Base-by-base conservation (phyloP, 192 early-diverging fungal species). In the Backusella sp. region DNA sequence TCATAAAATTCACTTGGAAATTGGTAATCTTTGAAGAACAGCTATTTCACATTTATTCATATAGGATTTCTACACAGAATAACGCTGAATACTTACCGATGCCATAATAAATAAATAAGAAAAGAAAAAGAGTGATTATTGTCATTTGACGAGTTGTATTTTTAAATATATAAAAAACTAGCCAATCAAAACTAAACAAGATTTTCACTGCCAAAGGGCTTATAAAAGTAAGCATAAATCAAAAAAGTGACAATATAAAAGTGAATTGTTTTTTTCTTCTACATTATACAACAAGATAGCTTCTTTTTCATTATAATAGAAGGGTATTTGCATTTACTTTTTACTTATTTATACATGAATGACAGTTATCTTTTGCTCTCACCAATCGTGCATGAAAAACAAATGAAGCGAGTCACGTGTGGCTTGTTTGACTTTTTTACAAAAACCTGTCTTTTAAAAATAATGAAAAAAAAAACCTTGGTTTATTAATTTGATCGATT, bases 1-100 rank as follows among this genome's bases (percentile, higher is more conserved):
- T 87, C 77, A 42, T 86, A 87, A 35, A 87, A 72, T 66, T 87
- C 86, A 14, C 74, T 52, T 35, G 86, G 86, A 46, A 85, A 87
- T 4, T 76, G 75, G 65, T 86, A 86, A 71, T 87, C 86, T 65
- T 82, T 73, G 78, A 87, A 87, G 19, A 87, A 80, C 30, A 84
- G 30, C 79, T 80, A 67, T 12, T n/a, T 8, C 35, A n/a, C 6
- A n/a, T 49, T 26, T 28, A 62, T 28, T 62, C n/a, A 56, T 56
- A 21, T 62, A 62, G 2, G 8, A 14, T 62, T 11, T 62, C 1
- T 72, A 21, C 11, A 68, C 23, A 42, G 2, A 35, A 14, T 28
- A 9, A 28, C 14, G 17, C 19, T 6, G 15, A 6, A 42, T 14
- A 53, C 17, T 69, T 49, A 52, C 68, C 6, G 68, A 69, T 41